phyloP scores from a whole-genome alignment of 2,329 filamentous ascomycete genomes.

The Fusarium denticulatum region DNA sequence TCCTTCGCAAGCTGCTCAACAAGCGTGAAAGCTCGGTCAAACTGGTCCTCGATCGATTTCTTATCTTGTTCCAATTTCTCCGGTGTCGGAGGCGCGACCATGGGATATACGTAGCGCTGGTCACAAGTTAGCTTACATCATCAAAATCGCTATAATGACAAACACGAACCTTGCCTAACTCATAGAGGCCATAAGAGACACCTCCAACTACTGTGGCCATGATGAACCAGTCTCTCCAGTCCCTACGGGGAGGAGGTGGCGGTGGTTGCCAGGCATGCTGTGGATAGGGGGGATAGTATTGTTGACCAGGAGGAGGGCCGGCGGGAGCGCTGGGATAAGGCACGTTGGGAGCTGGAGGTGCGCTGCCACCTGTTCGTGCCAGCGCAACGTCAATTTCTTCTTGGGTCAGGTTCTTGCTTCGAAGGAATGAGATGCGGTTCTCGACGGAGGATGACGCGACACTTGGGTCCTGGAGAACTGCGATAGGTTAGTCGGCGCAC shows the following conservation, averaged over 20 bases:
- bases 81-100: conserved; percentile 92
- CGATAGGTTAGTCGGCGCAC: conserved; percentile 31
- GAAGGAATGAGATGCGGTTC: conserved; percentile 90
- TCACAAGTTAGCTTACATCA: conserved; percentile 22
- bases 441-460: conserved; percentile 91
- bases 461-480: conserved; percentile 93
- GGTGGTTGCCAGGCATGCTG: conserved; percentile 68
- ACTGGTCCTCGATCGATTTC: conserved; percentile 88
- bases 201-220: conserved; percentile 96
- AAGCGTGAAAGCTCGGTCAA: conserved; percentile 89
- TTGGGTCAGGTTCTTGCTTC: conserved; percentile 96
- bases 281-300: conserved; percentile 59
- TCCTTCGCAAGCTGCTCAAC: conserved; percentile 93
- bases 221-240: conserved; percentile 99
- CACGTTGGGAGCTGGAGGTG: conserved; percentile 53
- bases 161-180: conserved; percentile 79
- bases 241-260: conserved; percentile 75
- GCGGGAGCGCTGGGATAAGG: conserved; percentile 57
- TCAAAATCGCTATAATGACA: background rate
- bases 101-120: conserved; percentile 87
- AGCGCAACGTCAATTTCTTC: conserved; percentile 92
- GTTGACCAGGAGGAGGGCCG: conserved; percentile 56
- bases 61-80: conserved; percentile 96
- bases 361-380: conserved; percentile 74
- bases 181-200: conserved; percentile 88